These are phyloP conservation scores for Kwoniella dejecticola DNA, from an alignment of 768 basidiomycete species.

Conservation along the genomic window DNA sequence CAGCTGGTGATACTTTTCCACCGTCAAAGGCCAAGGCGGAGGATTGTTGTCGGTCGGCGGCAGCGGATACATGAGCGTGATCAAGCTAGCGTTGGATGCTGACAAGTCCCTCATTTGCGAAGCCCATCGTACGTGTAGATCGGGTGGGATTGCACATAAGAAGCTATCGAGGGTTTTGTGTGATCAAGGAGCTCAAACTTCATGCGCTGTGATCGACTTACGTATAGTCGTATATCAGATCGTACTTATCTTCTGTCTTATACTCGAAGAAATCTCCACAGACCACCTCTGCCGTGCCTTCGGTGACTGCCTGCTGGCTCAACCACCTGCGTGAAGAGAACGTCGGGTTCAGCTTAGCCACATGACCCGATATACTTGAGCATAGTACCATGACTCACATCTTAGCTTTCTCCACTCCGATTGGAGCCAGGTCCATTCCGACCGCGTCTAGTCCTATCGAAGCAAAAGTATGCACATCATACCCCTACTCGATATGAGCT, in stretches of 20 bases:
- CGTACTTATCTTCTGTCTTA: conserved; percentile 27
- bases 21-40: conserved; percentile 42
- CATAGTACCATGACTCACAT: conserved; percentile 20
- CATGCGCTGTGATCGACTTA: conserved; percentile 19
- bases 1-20: conserved; percentile 43
- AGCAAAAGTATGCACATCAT: conserved; percentile 47
- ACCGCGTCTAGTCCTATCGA: conserved; percentile 32
- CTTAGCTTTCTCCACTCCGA: conserved; percentile 37
- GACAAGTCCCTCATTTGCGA: conserved; percentile 28
- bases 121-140: conserved; percentile 33
- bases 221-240: conserved; percentile 52
- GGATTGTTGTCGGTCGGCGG: conserved; percentile 2
- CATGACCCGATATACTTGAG: neutral
- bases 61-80: conserved; percentile 52
- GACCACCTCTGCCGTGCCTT: conserved; percentile 18
- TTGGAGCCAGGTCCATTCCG: conserved; percentile 46
- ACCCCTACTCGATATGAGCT: conserved; percentile 36
- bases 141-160: conserved; percentile 47
- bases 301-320: conserved; percentile 5
- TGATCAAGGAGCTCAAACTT: neutral
- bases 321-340: conserved; percentile 24
- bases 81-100: conserved; percentile 18
- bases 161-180: conserved; percentile 31
- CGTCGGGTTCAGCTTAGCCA: neutral
- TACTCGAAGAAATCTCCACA: conserved; percentile 41